Percentiles rank a stretch among this genome's conserved stretches.
phyloP scores from a whole-genome alignment of 2,329 filamentous ascomycete genomes.

The Cladosporium velox region DNA sequence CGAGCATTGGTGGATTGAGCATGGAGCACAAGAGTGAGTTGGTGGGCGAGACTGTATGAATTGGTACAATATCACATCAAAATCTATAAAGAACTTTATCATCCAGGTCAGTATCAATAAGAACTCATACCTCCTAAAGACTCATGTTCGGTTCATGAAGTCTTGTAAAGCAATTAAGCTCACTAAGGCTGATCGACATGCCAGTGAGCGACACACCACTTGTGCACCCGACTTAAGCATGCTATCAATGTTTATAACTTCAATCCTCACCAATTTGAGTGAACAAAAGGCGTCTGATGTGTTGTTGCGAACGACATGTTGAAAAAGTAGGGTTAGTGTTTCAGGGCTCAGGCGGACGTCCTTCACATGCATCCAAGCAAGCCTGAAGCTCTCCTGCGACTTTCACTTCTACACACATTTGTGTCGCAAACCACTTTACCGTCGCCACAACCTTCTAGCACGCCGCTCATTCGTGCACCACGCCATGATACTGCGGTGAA shows the following conservation, averaged over 20 bases:
- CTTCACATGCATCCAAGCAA: slow-evolving; percentile 11
- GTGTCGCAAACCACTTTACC: neutral
- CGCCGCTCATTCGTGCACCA: neutral
- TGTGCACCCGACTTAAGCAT: neutral
- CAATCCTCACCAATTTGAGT: no score
- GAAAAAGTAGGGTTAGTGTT: neutral
- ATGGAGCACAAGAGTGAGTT: neutral
- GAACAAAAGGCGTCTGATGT: neutral
- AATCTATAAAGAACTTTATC: neutral
- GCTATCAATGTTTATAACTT: neutral
- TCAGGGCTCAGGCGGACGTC: neutral
- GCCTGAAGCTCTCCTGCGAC: neutral
- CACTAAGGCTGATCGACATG: neutral
- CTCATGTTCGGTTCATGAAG: no score
- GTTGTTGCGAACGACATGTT: neutral
- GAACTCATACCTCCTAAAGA: no score
- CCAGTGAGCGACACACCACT: neutral
- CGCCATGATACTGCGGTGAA: slow-evolving; percentile 20
- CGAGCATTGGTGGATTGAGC: neutral
- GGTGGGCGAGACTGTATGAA: neutral
- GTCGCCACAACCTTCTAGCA: neutral
- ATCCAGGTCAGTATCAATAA: neutral
- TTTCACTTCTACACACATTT: slow-evolving; percentile 5
- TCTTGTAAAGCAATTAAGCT: neutral
- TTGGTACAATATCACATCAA: neutral